Percentiles rank a stretch among this genome's conserved stretches.
Evolutionary conservation across 1,284 basidiomycete species (phyloP).

Genomic region (Sporisorium iseilematis-ciliati): DNA sequence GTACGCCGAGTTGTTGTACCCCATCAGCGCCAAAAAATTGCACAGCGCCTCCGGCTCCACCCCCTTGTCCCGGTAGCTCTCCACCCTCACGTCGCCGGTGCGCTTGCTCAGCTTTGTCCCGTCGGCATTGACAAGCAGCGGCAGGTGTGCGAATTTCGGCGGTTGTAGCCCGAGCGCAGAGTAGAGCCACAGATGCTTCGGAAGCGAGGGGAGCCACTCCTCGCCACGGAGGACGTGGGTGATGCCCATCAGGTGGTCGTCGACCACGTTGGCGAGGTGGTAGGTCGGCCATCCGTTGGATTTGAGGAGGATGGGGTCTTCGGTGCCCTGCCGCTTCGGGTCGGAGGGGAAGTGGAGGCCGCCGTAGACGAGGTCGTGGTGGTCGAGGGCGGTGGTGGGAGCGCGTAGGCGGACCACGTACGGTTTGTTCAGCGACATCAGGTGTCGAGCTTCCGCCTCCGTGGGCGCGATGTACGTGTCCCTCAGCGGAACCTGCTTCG

Average conservation of each 20-base stretch:
- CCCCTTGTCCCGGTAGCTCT: constrained; percentile 84
- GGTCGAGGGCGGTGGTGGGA: constrained; percentile 27
- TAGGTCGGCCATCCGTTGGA: constrained; percentile 94
- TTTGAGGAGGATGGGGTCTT: constrained; percentile 93
- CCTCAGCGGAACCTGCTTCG: constrained; percentile 78
- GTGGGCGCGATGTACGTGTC: constrained; percentile 81
- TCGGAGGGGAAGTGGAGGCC: constrained; percentile 74
- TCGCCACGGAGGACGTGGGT: constrained; percentile 95
- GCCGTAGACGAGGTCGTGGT: constrained; percentile 82
- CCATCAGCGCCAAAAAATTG: constrained; percentile 93
- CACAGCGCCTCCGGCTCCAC: constrained; percentile 91
- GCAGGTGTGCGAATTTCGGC: constrained; percentile 90
- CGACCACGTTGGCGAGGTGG: constrained; percentile 93
- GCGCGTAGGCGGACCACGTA: constrained; percentile 79
- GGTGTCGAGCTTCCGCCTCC: constrained; percentile 83
- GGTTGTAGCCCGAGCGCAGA: constrained; percentile 79
- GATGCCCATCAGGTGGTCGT: constrained; percentile 95
- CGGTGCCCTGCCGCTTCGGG: constrained; percentile 71
- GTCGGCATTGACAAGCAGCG: constrained; percentile 88
- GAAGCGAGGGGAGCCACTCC: constrained; percentile 97
- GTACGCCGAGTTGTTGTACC: constrained; percentile 77
- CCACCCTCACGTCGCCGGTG: constrained; percentile 86
- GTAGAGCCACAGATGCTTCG: constrained; percentile 91
- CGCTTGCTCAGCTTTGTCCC: constrained; percentile 95
- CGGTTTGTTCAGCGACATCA: constrained; percentile 80